phyloP scores from a whole-genome alignment of 140 eudicot genomes.

The Eryngium alpinum region DNA sequence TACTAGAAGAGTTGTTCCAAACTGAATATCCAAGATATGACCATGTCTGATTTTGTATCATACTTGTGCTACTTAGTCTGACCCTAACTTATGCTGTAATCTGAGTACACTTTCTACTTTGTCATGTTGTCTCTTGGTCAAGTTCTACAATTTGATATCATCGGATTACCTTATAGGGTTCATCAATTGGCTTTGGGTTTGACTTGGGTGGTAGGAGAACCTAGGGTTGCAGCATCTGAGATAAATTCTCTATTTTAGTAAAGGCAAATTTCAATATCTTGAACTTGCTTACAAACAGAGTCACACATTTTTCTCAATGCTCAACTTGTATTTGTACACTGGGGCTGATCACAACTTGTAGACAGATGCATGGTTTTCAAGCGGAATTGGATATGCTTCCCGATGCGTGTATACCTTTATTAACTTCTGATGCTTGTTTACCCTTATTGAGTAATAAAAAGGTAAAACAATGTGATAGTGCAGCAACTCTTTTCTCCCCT shows the following conservation, averaged over 20 bases:
- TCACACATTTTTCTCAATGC: too few relatives aligned
- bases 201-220: not conserved
- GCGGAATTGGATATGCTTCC: too few relatives aligned
- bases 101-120: not conserved
- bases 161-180: not conserved
- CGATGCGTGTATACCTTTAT: too few relatives aligned
- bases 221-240: not conserved
- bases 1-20: conserved; percentile 12
- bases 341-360: too few relatives aligned
- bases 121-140: not conserved
- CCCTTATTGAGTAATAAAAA: too few relatives aligned
- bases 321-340: too few relatives aligned
- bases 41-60: not conserved
- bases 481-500: too few relatives aligned
- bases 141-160: not conserved
- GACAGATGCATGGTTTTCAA: too few relatives aligned
- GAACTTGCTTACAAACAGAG: not conserved
- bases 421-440: too few relatives aligned
- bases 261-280: not conserved
- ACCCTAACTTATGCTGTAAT: not conserved
- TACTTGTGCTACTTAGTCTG: not conserved
- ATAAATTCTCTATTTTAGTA: not conserved
- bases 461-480: not conserved
- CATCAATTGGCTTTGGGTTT: not conserved
- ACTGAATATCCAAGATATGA: not conserved